Base-by-base conservation (phyloP, 2,329 filamentous ascomycete species). In the Colletotrichum somersetense region DNA sequence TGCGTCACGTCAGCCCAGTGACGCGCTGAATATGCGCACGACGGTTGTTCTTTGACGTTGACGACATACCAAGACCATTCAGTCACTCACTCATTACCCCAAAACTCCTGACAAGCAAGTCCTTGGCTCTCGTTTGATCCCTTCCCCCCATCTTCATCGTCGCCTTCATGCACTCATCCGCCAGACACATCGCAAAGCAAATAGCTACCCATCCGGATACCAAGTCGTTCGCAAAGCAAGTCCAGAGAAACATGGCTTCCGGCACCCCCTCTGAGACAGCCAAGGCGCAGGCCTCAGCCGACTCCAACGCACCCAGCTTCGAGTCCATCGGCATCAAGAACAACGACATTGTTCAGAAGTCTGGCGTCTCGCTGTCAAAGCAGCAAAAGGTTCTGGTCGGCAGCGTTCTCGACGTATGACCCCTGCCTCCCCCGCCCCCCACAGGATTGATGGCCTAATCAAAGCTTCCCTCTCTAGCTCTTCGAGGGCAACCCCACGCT, bases 401-500 rank as follows among this genome's bases (percentile, higher is more conserved):
- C 70, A 87, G 85, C 57, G 83, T 91, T 18, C 83, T 92, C 33
- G 89, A 91, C 77, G 84, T 85, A 67, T 20, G 4, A 23, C 23
- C 59, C 26, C n/a, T 40, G n/a, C n/a, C 4, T 5, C 23, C 30
- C 30, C 3, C 30, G 4, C 5, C 20, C 18, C 18, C 44, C 3
- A 8, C 20, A 46, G 7, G 44, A 44, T n/a, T 4, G 44, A 6
- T 20, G 20, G 44, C 3, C 44, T 46, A n/a, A 46, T 11, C 18
- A 52, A 44, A 40, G 6, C 58, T 18, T 16, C 18, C 26, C 23
- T 4, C 18, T 20, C 20, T 56, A 86, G 84, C 85, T 91, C 59
- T 91, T 91, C 77, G 87, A 88, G 44, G 89, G 89, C 57, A 84
- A 86, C 23, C 88, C 89, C 0, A 88, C 88, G 2, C 83, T 90